Evolutionary conservation across 2,329 filamentous ascomycete genomes (phyloP).

Genomic region (Ceratocystis huliohia): DNA sequence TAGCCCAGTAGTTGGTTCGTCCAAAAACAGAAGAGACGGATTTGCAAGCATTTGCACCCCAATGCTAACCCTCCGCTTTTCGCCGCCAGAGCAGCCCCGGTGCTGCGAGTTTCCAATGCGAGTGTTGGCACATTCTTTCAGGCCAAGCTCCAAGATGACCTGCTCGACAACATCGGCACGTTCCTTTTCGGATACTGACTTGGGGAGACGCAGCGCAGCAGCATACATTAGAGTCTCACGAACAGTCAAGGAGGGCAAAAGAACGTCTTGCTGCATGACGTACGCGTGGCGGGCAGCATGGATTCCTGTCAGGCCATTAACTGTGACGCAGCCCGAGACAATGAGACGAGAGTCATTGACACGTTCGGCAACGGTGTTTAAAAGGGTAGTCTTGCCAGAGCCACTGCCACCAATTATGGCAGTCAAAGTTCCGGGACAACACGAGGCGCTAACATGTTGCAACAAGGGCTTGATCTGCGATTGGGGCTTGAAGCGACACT

Average conservation of each 20-base stretch:
- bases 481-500: constrained; percentile 29
- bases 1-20: constrained; percentile 67
- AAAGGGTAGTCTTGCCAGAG: constrained; percentile 57
- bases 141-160: constrained; percentile 59
- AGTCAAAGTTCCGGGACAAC: constrained; percentile 54
- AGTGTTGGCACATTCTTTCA: constrained; percentile 67
- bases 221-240: constrained; percentile 63
- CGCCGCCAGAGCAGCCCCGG: constrained; percentile 65
- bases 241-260: constrained; percentile 61
- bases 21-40: constrained; percentile 63
- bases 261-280: constrained; percentile 64
- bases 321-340: constrained; percentile 44
- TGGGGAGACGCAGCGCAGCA: constrained; percentile 56
- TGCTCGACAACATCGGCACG: constrained; percentile 56
- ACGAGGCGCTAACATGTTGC: constrained; percentile 48
- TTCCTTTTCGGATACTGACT: constrained; percentile 46
- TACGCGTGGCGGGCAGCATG: constrained; percentile 50
- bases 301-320: constrained; percentile 46
- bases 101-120: constrained; percentile 58
- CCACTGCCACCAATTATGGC: constrained; percentile 66
- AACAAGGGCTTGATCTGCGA: constrained; percentile 42
- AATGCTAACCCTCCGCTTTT: constrained; percentile 64
- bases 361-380: constrained; percentile 60
- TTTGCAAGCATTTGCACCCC: constrained; percentile 70
- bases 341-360: constrained; percentile 43